These are phyloP conservation scores for Teunomyces atbi DNA, from an alignment of 805 yeast genomes.

Conservation along the genomic window DNA sequence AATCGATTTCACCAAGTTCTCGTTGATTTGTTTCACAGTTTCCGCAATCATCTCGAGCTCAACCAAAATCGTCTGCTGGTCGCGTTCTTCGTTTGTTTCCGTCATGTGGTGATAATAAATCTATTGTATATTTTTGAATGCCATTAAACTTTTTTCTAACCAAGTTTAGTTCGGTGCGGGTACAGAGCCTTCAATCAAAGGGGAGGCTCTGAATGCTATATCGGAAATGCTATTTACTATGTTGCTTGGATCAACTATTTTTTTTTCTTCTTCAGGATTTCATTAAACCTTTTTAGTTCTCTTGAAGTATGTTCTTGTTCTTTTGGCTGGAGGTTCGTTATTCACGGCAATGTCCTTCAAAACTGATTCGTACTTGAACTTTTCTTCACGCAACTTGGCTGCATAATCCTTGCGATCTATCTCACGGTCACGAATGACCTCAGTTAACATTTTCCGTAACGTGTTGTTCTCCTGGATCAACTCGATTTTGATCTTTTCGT, in stretches of 20 bases:
- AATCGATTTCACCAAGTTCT: conserved; percentile 24
- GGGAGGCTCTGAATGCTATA: not conserved
- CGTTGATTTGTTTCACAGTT: conserved; percentile 31
- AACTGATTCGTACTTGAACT: not conserved
- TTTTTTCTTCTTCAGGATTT: not conserved
- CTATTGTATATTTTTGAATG: not conserved
- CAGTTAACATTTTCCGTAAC: conserved; percentile 26
- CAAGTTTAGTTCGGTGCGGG: not conserved
- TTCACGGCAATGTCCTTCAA: not conserved
- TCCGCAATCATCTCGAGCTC: conserved; percentile 35
- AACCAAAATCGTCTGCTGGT: conserved; percentile 26
- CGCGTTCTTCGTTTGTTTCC: conserved; percentile 6
- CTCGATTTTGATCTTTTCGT: conserved; percentile 32
- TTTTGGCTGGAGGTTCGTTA: conserved; percentile 5
- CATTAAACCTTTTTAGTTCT: not conserved
- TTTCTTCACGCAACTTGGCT: conserved; percentile 3
- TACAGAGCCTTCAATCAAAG: not conserved
- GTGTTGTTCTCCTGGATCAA: conserved; percentile 37
- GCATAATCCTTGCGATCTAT: conserved; percentile 9
- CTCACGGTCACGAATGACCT: conserved; percentile 27
- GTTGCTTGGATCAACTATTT: not conserved
- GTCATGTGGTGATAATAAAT: not conserved
- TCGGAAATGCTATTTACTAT: conserved; percentile 1
- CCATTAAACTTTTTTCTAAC: not conserved
- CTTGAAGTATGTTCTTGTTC: conserved; percentile 3